These are phyloP conservation scores for Bombardia bombarda DNA, from an alignment of 495 filamentous ascomycete genomes.

Conservation along the genomic window DNA sequence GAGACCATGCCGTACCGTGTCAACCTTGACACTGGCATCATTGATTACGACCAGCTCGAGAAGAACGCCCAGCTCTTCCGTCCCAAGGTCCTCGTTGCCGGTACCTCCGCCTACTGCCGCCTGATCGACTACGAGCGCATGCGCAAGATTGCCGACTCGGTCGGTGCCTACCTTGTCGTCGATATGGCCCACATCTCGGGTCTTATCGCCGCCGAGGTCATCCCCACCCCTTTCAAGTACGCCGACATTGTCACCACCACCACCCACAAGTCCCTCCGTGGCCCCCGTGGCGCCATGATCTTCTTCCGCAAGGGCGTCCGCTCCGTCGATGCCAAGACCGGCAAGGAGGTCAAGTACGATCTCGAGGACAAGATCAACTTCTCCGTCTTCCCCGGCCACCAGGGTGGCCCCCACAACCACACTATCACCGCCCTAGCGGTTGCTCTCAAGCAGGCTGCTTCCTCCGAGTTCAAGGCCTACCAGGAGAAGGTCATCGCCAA, in stretches of 20 bases:
- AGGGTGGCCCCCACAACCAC: slow-evolving; percentile 99
- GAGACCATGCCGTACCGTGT: slow-evolving; percentile 92
- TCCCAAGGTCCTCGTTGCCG: slow-evolving; percentile 91
- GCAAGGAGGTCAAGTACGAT: slow-evolving; percentile 87
- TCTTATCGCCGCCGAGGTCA: slow-evolving; percentile 85
- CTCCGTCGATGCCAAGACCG: slow-evolving; percentile 76
- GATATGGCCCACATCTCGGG: slow-evolving; percentile 99
- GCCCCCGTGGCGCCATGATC: slow-evolving; percentile 98
- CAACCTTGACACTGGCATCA: slow-evolving; percentile 85
- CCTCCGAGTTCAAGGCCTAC: slow-evolving; percentile 92
- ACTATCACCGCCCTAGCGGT: slow-evolving; percentile 98
- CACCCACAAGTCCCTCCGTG: slow-evolving; percentile 98
- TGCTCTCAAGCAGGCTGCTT: slow-evolving; percentile 88
- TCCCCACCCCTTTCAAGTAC: slow-evolving; percentile 87
- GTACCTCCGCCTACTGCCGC: slow-evolving; percentile 97
- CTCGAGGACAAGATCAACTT: slow-evolving; percentile 97
- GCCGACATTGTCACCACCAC: slow-evolving; percentile 98
- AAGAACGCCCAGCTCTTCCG: slow-evolving; percentile 90
- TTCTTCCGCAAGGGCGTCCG: slow-evolving; percentile 98
- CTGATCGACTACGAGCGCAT: slow-evolving; percentile 95
- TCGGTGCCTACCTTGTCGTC: slow-evolving; percentile 88
- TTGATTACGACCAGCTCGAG: slow-evolving; percentile 92
- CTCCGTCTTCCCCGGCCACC: slow-evolving; percentile 98
- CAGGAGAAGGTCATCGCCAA: slow-evolving; percentile 89
- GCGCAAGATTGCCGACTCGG: slow-evolving; percentile 91